Base-by-base conservation (phyloP, 1,284 basidiomycete species). In the Rhodotorula sp. region DNA sequence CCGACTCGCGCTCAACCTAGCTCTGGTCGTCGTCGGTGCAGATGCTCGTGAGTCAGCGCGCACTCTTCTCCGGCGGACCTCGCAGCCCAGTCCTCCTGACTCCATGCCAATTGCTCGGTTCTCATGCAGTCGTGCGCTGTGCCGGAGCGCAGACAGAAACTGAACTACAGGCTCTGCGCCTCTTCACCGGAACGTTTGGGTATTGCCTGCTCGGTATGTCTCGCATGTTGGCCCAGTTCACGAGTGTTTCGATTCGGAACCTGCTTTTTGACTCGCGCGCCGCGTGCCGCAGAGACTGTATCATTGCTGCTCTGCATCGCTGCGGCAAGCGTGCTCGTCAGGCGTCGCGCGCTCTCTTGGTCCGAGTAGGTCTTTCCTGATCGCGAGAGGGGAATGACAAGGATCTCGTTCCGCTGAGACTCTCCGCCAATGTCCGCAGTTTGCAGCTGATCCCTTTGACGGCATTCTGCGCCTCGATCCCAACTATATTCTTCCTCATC, bases 391-490 rank as follows among this genome's bases (percentile, higher is more conserved):
- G 12, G 37, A 42, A 42, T 42, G 37, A 12, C 37, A 12, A 42
- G 37, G 10, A 14, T 42, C 14, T 12, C 14, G 10, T 37, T 15
- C 18, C 22, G 15, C 10, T 42, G 17, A 20, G 17, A 20, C 57
- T 26, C 6, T 33, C 3, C 22, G 45, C 29, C 26, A 17, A 48
- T 8, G 1, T 10, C 10, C 24, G 4, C 60, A 69, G 70, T 37
- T 60, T 72, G 26, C 14, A 45, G 29, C 63, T 70, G 22, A 33
- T 72, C 2, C 73, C 73, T 1, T 59, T 74, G 30, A 67, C 73
- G 10, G 54, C 66, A 20, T 66, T 74, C 56, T 70, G 69, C 62
- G 59, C 73, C 17, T 63, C 70, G 4, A 17, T 74, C 3, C 70
- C 73, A 0, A 65, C 66, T 22, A 57, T 67, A 33, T 70, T 72